Evolutionary conservation across 176 grass and related monocot species (phyloP).

Genomic region (Cenchrus americanus): DNA sequence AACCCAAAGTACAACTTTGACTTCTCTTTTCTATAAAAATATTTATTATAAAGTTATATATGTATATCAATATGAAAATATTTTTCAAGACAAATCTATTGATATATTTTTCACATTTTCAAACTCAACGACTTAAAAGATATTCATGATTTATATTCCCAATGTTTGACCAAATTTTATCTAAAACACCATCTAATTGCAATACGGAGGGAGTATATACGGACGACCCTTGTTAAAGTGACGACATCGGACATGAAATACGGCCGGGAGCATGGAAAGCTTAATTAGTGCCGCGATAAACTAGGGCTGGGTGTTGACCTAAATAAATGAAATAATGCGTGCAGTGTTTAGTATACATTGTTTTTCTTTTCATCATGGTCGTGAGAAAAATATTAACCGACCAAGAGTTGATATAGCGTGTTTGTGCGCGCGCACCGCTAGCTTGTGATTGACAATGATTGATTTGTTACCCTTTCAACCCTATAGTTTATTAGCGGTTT

Average conservation of each 20-base stretch:
- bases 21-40: no score
- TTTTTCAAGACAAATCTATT: no score
- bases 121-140: no score
- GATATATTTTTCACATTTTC: no score
- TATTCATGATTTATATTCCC: no score
- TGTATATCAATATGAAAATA: no score
- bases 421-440: neutral
- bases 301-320: conserved; percentile 38
- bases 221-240: conserved; percentile 48
- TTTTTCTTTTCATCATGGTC: conserved; percentile 5
- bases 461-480: conserved; percentile 54
- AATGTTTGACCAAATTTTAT: no score
- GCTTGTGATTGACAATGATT: conserved; percentile 63
- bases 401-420: conserved; percentile 41
- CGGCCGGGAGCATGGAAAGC: conserved; percentile 32
- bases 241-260: conserved; percentile 43
- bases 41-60: no score
- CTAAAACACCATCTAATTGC: no score
- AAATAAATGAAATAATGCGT: conserved; percentile 26
- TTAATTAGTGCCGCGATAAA: conserved; percentile 25
- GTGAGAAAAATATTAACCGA: conserved; percentile 56
- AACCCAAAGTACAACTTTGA: no score
- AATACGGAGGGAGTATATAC: no score
- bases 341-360: neutral
- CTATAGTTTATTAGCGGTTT: conserved; percentile 33